Evolutionary conservation across 371 early-diverging fungal species (phyloP).

Genomic region (Mucor sp.): DNA sequence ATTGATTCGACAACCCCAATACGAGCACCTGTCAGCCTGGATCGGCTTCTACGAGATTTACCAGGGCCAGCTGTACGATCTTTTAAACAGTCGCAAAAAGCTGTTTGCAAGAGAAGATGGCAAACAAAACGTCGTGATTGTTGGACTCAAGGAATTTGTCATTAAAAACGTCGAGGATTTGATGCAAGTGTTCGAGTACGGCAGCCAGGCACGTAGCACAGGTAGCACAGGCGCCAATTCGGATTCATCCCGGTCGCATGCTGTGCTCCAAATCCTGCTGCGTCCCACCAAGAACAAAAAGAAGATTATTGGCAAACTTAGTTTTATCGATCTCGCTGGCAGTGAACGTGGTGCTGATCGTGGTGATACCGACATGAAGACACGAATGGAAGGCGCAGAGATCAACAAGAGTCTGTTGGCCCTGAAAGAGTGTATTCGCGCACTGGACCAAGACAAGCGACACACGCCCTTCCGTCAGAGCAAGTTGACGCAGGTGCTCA

Average conservation of each 20-base stretch:
- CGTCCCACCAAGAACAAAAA: conserved; percentile 61
- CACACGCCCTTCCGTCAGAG: conserved; percentile 99
- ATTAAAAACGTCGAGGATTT: conserved; percentile 84
- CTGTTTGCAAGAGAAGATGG: conserved; percentile 96
- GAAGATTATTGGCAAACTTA: conserved; percentile 69
- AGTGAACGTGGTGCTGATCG: conserved; percentile 96
- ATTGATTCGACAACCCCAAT: conserved; percentile 70
- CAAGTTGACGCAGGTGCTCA: conserved; percentile 96
- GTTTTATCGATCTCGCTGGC: conserved; percentile 92
- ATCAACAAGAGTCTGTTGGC: conserved; percentile 99
- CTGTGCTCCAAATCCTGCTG: conserved; percentile 88
- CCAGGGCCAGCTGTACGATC: conserved; percentile 94
- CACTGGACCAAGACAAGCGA: conserved; percentile 92
- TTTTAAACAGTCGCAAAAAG: conserved; percentile 88
- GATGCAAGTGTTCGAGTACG: conserved; percentile 93
- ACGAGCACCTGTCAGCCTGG: conserved; percentile 75
- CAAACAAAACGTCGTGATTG: conserved; percentile 90
- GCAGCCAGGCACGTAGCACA: conserved; percentile 87
- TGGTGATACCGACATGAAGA: conserved; percentile 88
- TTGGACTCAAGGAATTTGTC: conserved; percentile 84
- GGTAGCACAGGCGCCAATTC: conserved; percentile 88
- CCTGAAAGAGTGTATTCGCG: conserved; percentile 98
- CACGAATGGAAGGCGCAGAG: conserved; percentile 97
- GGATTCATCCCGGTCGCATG: conserved; percentile 85
- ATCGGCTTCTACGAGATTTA: conserved; percentile 98